Conservation (phyloP, 495 filamentous ascomycete genomes). For the Tuber melanosporum region DNA sequence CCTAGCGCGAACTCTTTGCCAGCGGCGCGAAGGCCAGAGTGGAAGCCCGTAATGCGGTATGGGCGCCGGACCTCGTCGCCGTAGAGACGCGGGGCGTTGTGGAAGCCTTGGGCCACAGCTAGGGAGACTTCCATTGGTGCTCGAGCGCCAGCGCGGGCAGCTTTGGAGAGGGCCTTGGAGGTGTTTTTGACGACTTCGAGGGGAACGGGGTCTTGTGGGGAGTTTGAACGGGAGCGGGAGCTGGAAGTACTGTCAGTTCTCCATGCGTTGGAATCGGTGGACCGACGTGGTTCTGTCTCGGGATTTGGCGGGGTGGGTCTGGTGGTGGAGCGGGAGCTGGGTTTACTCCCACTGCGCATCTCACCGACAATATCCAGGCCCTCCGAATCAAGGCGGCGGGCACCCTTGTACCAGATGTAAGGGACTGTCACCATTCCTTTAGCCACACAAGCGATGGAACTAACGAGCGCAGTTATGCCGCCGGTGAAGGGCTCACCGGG, state of each 20-base stretch:
- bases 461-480: constrained; percentile 51
- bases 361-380: constrained; percentile 26
- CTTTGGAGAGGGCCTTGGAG: constrained; percentile 30
- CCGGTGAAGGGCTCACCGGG: constrained; percentile 70
- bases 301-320: neutral
- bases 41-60: constrained; percentile 59
- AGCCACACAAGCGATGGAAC: constrained; percentile 48
- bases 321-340: constrained; percentile 8
- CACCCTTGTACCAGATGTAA: constrained; percentile 23
- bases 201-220: constrained; percentile 19
- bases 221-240: neutral
- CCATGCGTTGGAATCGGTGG: neutral
- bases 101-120: constrained; percentile 71
- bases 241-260: neutral
- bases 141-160: constrained; percentile 26
- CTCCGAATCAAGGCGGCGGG: constrained; percentile 38
- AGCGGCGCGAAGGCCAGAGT: constrained; percentile 61
- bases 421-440: constrained; percentile 32
- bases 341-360: constrained; percentile 18
- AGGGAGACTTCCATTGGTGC: constrained; percentile 63
- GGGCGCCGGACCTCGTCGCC: constrained; percentile 56
- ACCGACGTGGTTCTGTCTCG: neutral
- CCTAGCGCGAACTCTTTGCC: constrained; percentile 63
- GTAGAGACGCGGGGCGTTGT: constrained; percentile 75
- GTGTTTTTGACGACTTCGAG: constrained; percentile 39